Percentiles rank a stretch among this genome's conserved stretches.
Evolutionary conservation across 2,329 filamentous ascomycete genomes (phyloP).

Genomic region (Camillea tinctor): DNA sequence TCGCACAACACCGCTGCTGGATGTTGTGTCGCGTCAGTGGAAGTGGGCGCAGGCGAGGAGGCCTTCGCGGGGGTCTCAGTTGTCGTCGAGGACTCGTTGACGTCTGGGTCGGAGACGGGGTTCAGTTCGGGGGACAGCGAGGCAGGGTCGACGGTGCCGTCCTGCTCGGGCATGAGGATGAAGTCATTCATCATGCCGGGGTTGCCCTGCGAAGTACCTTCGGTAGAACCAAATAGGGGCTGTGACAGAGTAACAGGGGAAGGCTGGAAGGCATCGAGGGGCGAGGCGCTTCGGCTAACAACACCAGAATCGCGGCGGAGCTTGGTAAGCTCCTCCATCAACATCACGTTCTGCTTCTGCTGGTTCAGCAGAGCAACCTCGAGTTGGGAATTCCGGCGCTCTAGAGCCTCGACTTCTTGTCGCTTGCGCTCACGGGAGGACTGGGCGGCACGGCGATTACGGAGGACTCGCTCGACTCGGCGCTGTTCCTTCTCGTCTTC

Average conservation of each 20-base stretch:
- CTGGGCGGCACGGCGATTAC: constrained; percentile 93
- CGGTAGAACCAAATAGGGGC: constrained; percentile 51
- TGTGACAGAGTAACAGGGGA: constrained; percentile 58
- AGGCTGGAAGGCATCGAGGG: constrained; percentile 42
- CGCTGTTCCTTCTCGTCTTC: constrained; percentile 99
- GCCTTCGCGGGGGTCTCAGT: constrained; percentile 22
- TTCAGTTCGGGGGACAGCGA: constrained; percentile 58
- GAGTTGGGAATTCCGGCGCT: constrained; percentile 70
- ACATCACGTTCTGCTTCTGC: constrained; percentile 50
- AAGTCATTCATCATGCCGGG: constrained; percentile 43
- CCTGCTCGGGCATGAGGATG: constrained; percentile 40
- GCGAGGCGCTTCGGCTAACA: constrained; percentile 40
- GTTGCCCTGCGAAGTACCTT: constrained; percentile 29
- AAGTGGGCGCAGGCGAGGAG: constrained; percentile 38
- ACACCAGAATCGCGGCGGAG: constrained; percentile 46
- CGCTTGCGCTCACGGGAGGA: constrained; percentile 94
- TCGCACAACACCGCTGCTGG: constrained; percentile 99
- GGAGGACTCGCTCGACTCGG: constrained; percentile 92
- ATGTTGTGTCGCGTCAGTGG: constrained; percentile 98
- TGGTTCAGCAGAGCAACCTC: constrained; percentile 61
- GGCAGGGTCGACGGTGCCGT: constrained; percentile 58
- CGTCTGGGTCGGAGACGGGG: constrained; percentile 47
- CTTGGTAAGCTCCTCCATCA: constrained; percentile 50
- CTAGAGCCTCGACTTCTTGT: constrained; percentile 80
- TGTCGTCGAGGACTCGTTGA: constrained; percentile 26